phyloP scores from a whole-genome alignment of 345 rosid genomes.

The Eucalyptus tenuipes region DNA sequence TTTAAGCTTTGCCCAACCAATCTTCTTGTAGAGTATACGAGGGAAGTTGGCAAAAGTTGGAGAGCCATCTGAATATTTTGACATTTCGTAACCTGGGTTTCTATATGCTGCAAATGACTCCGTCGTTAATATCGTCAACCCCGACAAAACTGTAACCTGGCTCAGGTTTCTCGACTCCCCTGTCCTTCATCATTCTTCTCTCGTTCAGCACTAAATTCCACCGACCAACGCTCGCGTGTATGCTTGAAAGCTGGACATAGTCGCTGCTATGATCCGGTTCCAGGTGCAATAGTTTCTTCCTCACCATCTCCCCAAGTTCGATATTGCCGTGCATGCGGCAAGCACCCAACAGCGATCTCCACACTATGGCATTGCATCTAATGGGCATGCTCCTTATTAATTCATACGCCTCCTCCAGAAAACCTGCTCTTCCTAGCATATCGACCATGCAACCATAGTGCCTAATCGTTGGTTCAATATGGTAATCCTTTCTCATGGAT shows the following conservation, averaged over 20 bases:
- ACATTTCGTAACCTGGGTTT: background rate
- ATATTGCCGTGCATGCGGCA: constrained; percentile 20
- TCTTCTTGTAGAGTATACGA: background rate
- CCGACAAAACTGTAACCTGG: constrained; percentile 19
- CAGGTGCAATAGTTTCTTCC: constrained; percentile 6
- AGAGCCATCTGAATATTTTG: background rate
- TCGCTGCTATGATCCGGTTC: constrained; percentile 30
- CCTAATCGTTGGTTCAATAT: constrained; percentile 16
- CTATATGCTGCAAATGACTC: background rate
- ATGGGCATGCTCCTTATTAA: constrained; percentile 11
- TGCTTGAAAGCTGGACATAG: constrained; percentile 19
- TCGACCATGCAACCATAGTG: constrained; percentile 38
- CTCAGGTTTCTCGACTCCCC: constrained; percentile 10
- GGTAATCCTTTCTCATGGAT: constrained; percentile 12
- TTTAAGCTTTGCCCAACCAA: background rate
- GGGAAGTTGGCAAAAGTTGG: background rate
- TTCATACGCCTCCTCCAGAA: constrained; percentile 23
- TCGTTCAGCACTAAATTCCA: constrained; percentile 14
- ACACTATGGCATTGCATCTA: constrained; percentile 13
- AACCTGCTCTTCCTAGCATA: constrained; percentile 30
- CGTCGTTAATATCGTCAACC: background rate
- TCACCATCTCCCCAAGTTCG: constrained; percentile 15
- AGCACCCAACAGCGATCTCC: constrained; percentile 27
- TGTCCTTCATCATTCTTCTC: constrained; percentile 13
- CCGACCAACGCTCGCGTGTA: constrained; percentile 14